phyloP scores from a whole-genome alignment of 2,329 filamentous ascomycete species.

The Aspergillus ruber region DNA sequence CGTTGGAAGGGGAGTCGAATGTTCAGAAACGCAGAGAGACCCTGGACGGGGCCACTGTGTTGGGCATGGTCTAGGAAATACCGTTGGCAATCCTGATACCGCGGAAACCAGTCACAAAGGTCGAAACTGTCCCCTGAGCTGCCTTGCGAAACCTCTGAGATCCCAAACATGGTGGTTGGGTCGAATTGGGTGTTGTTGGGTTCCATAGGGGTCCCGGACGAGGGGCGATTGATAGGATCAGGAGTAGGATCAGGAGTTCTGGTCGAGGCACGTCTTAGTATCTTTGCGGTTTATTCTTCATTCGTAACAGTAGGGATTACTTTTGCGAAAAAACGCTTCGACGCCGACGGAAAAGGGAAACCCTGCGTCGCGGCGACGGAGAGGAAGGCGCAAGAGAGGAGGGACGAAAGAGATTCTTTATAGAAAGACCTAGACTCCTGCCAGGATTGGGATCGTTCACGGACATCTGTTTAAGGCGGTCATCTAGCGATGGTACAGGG shows the following conservation, averaged over 20 bases:
- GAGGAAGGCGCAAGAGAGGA: conserved; percentile 20
- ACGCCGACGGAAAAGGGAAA: conserved; percentile 28
- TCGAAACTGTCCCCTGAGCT: conserved; percentile 44
- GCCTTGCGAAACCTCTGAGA: conserved; percentile 30
- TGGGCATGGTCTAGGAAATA: conserved; percentile 93
- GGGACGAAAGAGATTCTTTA: conserved; percentile 26
- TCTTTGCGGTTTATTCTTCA: not conserved
- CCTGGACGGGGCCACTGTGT: conserved; percentile 73
- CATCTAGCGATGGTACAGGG: conserved; percentile 19
- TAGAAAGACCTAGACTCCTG: conserved; percentile 23
- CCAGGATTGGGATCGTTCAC: conserved; percentile 27
- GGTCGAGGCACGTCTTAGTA: conserved; percentile 8
- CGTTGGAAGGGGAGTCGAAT: conserved; percentile 85
- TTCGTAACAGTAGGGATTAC: conserved; percentile 17
- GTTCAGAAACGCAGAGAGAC: conserved; percentile 83
- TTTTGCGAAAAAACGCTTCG: conserved; percentile 28
- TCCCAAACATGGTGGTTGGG: conserved; percentile 31
- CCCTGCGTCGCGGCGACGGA: conserved; percentile 23
- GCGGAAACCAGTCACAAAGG: conserved; percentile 88
- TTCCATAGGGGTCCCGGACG: conserved; percentile 21
- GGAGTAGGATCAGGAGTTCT: conserved; percentile 1
- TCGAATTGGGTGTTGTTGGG: conserved; percentile 27
- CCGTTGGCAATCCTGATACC: conserved; percentile 79
- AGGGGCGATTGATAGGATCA: conserved; percentile 6
- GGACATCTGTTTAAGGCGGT: conserved; percentile 25